Percentiles rank a stretch among this genome's conserved stretches.
Conservation (phyloP, 257 asterid genomes). For the Echium plantagineum region DNA sequence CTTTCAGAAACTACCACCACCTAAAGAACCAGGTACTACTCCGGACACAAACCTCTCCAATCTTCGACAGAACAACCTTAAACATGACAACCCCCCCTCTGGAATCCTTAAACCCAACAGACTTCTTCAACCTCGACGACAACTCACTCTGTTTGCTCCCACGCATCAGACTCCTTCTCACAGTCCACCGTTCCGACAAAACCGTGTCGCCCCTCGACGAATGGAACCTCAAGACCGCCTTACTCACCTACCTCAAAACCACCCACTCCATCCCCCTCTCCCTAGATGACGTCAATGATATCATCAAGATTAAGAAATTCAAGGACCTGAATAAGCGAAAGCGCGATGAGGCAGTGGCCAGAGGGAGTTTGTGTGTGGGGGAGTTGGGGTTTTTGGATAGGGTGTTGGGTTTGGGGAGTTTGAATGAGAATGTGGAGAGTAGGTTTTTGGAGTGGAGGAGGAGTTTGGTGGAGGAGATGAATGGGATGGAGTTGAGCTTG, state of each 20-base stretch:
- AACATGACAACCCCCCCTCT: slow-evolving; percentile 19
- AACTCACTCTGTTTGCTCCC: slow-evolving; percentile 52
- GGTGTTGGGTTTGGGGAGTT: slow-evolving; percentile 12
- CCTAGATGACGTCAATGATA: slow-evolving; percentile 51
- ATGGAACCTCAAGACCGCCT: slow-evolving; percentile 81
- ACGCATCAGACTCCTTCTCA: slow-evolving; percentile 55
- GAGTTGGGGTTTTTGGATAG: slow-evolving; percentile 60
- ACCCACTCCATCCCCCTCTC: slow-evolving; percentile 39
- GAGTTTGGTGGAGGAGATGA: slow-evolving; percentile 49
- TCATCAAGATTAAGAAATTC: slow-evolving; percentile 42
- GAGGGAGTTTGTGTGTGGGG: slow-evolving; percentile 49
- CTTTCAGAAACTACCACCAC: no score
- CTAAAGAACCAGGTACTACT: no score
- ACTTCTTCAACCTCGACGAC: slow-evolving; percentile 49
- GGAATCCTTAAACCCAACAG: slow-evolving; percentile 36
- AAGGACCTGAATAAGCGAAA: slow-evolving; percentile 74
- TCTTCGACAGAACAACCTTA: not conserved
- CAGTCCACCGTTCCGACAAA: slow-evolving; percentile 73
- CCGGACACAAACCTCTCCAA: no score
- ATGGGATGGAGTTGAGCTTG: slow-evolving; percentile 83
- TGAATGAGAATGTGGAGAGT: slow-evolving; percentile 21
- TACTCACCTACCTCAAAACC: slow-evolving; percentile 53
- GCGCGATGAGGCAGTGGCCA: slow-evolving; percentile 91
- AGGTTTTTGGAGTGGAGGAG: slow-evolving; percentile 64
- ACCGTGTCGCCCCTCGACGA: slow-evolving; percentile 71